phyloP scores from a whole-genome alignment of 306 rosid species.

The Quercus glauca region DNA sequence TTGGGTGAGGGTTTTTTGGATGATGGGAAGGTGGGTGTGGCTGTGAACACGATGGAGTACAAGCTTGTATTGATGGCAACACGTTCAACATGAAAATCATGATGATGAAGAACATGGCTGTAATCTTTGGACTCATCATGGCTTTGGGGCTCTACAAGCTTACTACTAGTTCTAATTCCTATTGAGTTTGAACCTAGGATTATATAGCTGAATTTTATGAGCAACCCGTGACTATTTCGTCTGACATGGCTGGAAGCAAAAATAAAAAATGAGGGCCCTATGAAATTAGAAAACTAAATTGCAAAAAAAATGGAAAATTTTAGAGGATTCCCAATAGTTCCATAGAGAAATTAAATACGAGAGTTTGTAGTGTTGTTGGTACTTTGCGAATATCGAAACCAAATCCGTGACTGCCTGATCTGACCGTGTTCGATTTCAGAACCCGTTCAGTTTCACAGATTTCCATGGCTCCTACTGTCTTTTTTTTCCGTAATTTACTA shows the following conservation, averaged over 20 bases:
- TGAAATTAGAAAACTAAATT: neutral
- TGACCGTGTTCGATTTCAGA: slow-evolving; percentile 50
- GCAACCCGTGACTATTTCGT: slow-evolving; percentile 29
- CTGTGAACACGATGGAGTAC: slow-evolving; percentile 47
- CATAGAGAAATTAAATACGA: slow-evolving; percentile 21
- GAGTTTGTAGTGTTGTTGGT: slow-evolving; percentile 45
- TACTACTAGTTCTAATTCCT: neutral
- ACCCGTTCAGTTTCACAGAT: slow-evolving; percentile 25
- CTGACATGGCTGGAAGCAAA: neutral
- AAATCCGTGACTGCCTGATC: slow-evolving; percentile 61
- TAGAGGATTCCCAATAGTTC: slow-evolving; percentile 20
- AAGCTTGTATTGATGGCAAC: slow-evolving; percentile 56
- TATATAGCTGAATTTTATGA: slow-evolving; percentile 12
- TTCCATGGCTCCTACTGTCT: slow-evolving; percentile 15
- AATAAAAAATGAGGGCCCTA: neutral
- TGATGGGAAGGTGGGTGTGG: slow-evolving; percentile 51
- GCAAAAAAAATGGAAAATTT: slow-evolving; percentile 7
- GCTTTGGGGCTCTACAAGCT: neutral
- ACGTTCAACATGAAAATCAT: slow-evolving; percentile 39
- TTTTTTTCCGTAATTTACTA: neutral
- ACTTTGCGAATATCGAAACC: slow-evolving; percentile 49
- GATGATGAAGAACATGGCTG: slow-evolving; percentile 47
- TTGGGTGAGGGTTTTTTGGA: slow-evolving; percentile 33
- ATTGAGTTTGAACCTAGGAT: neutral
- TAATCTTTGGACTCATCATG: slow-evolving; percentile 56